Evolutionary conservation across 1,284 basidiomycete species (phyloP), one percentile per base, ranked within the genome.

Genomic region (Schizopora paradoxa): DNA sequence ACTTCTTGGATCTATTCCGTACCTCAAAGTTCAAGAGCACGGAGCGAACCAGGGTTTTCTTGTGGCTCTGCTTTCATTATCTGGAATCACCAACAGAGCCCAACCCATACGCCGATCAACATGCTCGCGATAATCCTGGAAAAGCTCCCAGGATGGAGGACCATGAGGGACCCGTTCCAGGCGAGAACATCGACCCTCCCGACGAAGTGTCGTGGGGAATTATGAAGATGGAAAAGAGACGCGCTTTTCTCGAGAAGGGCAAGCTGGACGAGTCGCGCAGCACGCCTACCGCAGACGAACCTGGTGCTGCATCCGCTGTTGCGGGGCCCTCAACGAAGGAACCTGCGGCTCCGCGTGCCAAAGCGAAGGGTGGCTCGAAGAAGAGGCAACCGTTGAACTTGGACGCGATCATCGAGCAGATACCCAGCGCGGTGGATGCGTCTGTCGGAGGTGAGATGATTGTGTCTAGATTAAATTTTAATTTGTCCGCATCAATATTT

Each of bases 1-100:
- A 83, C 50, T 76, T 86, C 50, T 62, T 76, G 43, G 85, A 87
- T 59, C 65, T 88, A 49, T 87, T 88, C 63, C 67, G 77, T 19
- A 76, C 79, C 38, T 68, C 69, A 38, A 69, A 73, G 44, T 61
- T 80, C 27, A 79, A 82, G 1, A 81, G 82, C 6, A 58, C 61
- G 22, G 77, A 78, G 34, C 76, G 84, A 34, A 82, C 81, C 0
- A 73, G 68, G n/a, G 77, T 75, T 2, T 85, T 89, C 57, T 69
- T 83, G 10, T 79, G 76, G 71, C 64, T 81, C 23, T 71, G 77
- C 52, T 79, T 73, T 56, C 74, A 79, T 53, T 79, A 80, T 54
- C 66, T 79, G 39, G 79, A 83, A 58, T 45, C 52, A 21, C 47
- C 58, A 10, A 33, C 16, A 0, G 41, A 21, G 2, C 51, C 42